Base-by-base conservation (phyloP, 2,329 filamentous ascomycete species). In the Fusarium oxysporum region DNA sequence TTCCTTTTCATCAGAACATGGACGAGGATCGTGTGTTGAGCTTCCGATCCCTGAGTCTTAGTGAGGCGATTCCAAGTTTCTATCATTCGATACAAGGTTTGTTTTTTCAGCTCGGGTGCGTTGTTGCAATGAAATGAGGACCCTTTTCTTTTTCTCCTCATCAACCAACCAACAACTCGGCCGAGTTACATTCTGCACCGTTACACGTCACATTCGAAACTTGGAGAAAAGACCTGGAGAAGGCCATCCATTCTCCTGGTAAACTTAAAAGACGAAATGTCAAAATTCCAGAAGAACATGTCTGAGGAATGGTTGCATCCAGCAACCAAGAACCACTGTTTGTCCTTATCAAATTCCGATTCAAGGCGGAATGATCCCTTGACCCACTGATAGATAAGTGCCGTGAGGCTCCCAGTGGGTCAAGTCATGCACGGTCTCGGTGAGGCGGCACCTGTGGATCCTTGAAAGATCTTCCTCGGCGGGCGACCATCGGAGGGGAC, bases 371-470 rank as follows among this genome's bases (percentile, higher is more conserved):
- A 56, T 37, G 19, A 62, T 47, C 50, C 37, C 35, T 30, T n/a
- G 65, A 51, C 50, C 65, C 65, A 68, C 65, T 54, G 56, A 63
- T 63, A 68, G 67, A 32, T 30, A 41, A 54, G 56, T 67, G 47
- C 65, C 48, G 48, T 43, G 65, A 68, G 65, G 55, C 65, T 68
- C 65, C 25, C 50, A 17, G 65, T 63, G 65, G 65, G 14, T 47
- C 44, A 14, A 38, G 40, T 21, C 59, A 56, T 58, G 56, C 56
- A 54, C n/a, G 33, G 25, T 25, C 14, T 68, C 57, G 57, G 65
- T 69, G 66, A 69, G 66, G 66, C 65, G 38, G 55, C 12, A 16
- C 25, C 13, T 38, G 50, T 64, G 66, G 65, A 37, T 41, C 57
- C 21, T 37, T 37, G n/a, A 53, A 64, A 51, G 64, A 65, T 67